A percentile compares a stretch with the other conserved stretches of the same genome.
Conservation (phyloP, 2,329 filamentous ascomycete species). For the Verticillium zaregamsianum region DNA sequence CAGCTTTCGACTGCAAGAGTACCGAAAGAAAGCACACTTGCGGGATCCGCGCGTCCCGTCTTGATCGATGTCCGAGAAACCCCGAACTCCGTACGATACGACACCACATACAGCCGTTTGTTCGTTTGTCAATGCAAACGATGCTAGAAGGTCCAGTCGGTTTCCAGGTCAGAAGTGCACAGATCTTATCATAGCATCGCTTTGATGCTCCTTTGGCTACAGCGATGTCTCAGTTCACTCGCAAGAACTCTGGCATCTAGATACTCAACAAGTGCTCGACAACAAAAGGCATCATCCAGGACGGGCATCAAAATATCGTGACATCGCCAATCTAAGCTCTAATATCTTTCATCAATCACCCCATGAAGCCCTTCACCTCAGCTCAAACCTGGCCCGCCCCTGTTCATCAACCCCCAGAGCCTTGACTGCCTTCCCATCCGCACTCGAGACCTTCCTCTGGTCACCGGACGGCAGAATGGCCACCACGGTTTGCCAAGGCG, state of each 20-base stretch:
- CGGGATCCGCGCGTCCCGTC: not conserved
- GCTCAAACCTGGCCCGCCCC: constrained; percentile 16
- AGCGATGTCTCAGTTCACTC: too few species aligned
- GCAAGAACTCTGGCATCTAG: fast-evolving
- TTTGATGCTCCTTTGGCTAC: too few species aligned
- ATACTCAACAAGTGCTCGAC: fast-evolving
- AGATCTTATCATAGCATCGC: too few species aligned
- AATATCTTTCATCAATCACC: too few species aligned
- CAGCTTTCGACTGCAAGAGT: too few species aligned
- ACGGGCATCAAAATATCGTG: too few species aligned
- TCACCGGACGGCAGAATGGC: constrained; percentile 28
- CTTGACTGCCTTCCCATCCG: constrained; percentile 5
- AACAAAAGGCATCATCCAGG: too few species aligned
- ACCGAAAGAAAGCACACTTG: not conserved
- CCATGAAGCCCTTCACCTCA: not conserved
- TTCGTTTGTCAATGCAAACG: too few species aligned
- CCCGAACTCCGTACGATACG: too few species aligned
- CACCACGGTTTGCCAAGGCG: constrained; percentile 27
- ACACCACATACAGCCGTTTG: not conserved
- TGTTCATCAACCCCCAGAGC: constrained; percentile 15
- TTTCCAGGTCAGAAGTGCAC: too few species aligned
- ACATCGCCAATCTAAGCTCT: too few species aligned
- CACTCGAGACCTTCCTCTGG: constrained; percentile 11
- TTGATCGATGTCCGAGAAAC: not conserved
- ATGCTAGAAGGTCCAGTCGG: too few species aligned